Evolutionary conservation across 2,329 filamentous ascomycete genomes (phyloP).

Genomic region (Canariomyces notabilis): DNA sequence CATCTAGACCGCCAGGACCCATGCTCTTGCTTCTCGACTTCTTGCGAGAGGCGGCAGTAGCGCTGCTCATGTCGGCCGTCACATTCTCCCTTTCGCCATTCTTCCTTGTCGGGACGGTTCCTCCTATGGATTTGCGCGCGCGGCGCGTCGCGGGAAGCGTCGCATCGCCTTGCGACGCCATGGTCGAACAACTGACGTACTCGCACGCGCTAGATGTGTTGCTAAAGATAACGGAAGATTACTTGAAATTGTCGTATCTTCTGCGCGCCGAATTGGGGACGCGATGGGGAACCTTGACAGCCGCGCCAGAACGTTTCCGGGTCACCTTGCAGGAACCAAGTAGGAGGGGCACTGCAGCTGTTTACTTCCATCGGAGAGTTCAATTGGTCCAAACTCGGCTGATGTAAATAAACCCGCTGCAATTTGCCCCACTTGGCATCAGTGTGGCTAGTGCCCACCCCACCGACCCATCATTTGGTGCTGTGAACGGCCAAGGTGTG

Average conservation of each 20-base stretch:
- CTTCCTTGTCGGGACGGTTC: conserved; percentile 48
- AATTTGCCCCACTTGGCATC: neutral
- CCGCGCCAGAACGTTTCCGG: conserved; percentile 1
- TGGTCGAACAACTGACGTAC: conserved; percentile 4
- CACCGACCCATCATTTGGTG: neutral
- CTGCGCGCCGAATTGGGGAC: too few species aligned
- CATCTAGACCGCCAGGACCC: conserved; percentile 83
- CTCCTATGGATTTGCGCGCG: conserved; percentile 67
- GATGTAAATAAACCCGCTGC: conserved; percentile 4
- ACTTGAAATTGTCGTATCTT: neutral
- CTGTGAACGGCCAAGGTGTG: neutral
- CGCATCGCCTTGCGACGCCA: conserved; percentile 32
- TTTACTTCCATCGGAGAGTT: neutral
- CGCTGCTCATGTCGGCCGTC: conserved; percentile 59
- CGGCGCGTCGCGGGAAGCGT: conserved; percentile 54
- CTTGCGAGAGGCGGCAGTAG: conserved; percentile 48
- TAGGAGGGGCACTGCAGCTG: conserved; percentile 7
- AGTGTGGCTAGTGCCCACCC: conserved; percentile 17
- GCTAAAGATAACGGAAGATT: neutral
- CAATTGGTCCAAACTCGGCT: conserved; percentile 1
- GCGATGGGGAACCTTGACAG: conserved; percentile 6
- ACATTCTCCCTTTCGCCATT: conserved; percentile 72
- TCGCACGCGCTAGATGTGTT: neutral
- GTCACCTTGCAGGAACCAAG: too few species aligned
- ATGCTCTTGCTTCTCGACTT: conserved; percentile 94